These are phyloP conservation scores for Apodospora peruviana DNA, from an alignment of 495 filamentous ascomycete species.

Conservation along the genomic window DNA sequence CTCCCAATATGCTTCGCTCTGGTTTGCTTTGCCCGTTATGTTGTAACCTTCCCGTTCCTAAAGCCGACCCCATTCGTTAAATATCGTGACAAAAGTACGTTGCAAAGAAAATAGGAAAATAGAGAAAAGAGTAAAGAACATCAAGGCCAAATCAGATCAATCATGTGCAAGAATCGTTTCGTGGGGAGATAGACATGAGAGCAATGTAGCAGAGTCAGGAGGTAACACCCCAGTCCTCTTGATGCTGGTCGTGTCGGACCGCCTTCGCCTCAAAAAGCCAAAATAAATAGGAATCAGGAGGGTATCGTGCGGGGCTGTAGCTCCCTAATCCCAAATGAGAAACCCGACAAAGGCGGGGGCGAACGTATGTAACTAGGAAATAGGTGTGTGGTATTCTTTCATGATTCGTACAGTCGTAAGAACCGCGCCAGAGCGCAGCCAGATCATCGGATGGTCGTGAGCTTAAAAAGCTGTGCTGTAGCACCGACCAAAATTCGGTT, in stretches of 20 bases:
- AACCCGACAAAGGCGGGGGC: no score
- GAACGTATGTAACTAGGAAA: neutral
- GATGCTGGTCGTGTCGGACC: neutral
- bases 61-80: neutral
- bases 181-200: neutral
- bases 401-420: constrained; percentile 25
- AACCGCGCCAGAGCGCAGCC: no score
- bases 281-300: no score
- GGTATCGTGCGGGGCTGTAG: no score
- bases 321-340: no score
- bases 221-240: neutral
- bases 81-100: neutral
- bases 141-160: neutral
- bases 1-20: no score
- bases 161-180: no score
- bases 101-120: neutral
- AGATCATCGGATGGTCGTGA: neutral
- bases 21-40: neutral
- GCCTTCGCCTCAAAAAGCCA: no score
- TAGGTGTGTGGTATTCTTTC: constrained; percentile 4
- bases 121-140: neutral
- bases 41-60: neutral
- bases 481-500: constrained; percentile 34
- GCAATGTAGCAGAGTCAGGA: neutral
- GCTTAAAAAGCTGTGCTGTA: constrained; percentile 40